Evolutionary conservation across 2,329 filamentous ascomycete species (phyloP), one percentile per base, ranked within the genome.

Genomic region (Penicillium thymicola): DNA sequence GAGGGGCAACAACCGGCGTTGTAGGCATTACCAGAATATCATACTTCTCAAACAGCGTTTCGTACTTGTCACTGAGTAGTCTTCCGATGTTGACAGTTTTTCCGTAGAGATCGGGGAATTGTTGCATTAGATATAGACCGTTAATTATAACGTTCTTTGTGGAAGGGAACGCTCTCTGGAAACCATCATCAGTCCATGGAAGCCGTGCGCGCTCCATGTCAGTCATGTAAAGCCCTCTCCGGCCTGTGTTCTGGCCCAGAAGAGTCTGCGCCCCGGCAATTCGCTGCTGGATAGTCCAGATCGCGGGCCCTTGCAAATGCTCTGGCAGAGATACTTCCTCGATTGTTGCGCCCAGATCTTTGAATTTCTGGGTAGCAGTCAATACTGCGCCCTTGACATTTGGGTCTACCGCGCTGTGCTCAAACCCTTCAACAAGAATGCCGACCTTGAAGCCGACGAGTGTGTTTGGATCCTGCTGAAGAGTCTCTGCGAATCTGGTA

Each of bases 261-360:
- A 75, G 61, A 79, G 67, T 67, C 75, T 73, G 67, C 1, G 77
- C 69, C 1, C 79, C 78, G 0, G 78, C 71, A 34, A 80, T 77
- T 18, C 67, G 60, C 34, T 64, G 62, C 38, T 68, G 67, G 10
- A 67, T 68, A 7, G 80, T 81, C 79, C 80, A 83, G 58, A 83
- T 77, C 0, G 75, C 67, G 0, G 78, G 73, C 0, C 76, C 80
- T 14, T 74, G 64, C 16, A 68, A 60, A 63, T 84, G 81, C 0
- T 68, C 60, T 11, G 81, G 82, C 11, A 85, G 70, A 0, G 79
- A 81, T 1, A 84, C 71, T 48, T 83, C 77, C 28, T 78, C 75
- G 0, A 85, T 72, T 0, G 61, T 72, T 5, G 82, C 82, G 0
- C 82, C 82, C 0, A 84, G 71, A 0, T 72, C 65, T 37, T 68